These are phyloP conservation scores for Penicillium desertorum DNA, from an alignment of 495 filamentous ascomycete species.

Conservation along the genomic window DNA sequence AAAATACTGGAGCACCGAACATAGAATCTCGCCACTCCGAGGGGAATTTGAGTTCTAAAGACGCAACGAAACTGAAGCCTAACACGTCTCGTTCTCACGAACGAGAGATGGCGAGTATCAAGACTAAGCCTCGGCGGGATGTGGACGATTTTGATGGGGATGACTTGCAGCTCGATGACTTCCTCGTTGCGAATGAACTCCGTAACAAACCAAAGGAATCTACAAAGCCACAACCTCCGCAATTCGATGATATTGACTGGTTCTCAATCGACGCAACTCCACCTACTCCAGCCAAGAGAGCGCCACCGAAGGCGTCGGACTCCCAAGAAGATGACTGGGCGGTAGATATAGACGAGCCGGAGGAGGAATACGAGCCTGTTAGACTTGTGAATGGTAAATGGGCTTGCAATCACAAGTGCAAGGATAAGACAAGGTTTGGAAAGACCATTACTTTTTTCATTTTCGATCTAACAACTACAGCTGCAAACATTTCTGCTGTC, in stretches of 20 bases:
- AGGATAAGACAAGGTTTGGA: constrained; percentile 60
- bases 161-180: constrained; percentile 56
- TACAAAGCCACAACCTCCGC: neutral
- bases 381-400: constrained; percentile 80
- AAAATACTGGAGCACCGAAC: neutral
- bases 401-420: constrained; percentile 84
- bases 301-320: neutral
- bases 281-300: constrained; percentile 9
- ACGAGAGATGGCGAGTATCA: constrained; percentile 13
- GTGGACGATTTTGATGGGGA: constrained; percentile 56
- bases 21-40: neutral
- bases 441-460: constrained; percentile 29
- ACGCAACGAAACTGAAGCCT: constrained; percentile 3
- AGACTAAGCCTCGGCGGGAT: constrained; percentile 6
- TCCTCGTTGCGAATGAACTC: constrained; percentile 42
- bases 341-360: constrained; percentile 14
- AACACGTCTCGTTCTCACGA: constrained; percentile 11
- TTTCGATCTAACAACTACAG: constrained; percentile 32
- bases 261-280: constrained; percentile 20
- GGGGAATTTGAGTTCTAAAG: neutral
- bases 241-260: constrained; percentile 22
- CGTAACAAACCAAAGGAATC: constrained; percentile 4
- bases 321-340: constrained; percentile 14
- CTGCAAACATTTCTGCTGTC: constrained; percentile 84
- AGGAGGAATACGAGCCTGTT: constrained; percentile 42